Conservation (phyloP, 805 yeast species). For the Saitoella complicata region DNA sequence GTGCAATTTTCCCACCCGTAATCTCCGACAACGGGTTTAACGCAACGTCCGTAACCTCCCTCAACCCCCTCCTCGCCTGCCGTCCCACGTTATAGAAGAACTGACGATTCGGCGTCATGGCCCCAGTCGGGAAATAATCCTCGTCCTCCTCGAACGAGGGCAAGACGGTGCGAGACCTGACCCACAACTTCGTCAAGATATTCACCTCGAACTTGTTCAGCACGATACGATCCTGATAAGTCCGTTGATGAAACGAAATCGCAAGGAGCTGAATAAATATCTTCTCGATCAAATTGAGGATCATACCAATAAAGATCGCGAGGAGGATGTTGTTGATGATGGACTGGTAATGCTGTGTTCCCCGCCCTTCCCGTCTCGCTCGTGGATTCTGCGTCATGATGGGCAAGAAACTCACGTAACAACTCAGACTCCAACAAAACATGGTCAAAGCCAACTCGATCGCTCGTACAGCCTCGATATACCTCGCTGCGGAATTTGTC, state of each 20-base stretch:
- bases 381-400: not conserved
- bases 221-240: conserved; percentile 24
- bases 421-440: not conserved
- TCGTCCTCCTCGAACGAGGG: too few relatives aligned
- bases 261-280: conserved; percentile 24
- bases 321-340: conserved; percentile 20
- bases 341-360: too few relatives aligned
- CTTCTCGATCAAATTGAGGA: conserved; percentile 23
- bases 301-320: conserved; percentile 23
- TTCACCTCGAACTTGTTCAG: conserved; percentile 21
- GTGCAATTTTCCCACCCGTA: too few relatives aligned
- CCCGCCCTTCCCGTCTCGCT: too few relatives aligned
- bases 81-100: too few relatives aligned
- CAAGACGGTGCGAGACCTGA: too few relatives aligned
- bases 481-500: not conserved
- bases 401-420: not conserved
- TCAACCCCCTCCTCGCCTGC: too few relatives aligned
- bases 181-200: conserved; percentile 17
- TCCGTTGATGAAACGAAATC: conserved; percentile 25
- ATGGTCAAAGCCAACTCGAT: conserved; percentile 1
- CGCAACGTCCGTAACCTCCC: too few relatives aligned
- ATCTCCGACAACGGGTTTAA: too few relatives aligned
- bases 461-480: not conserved
- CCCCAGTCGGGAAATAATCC: too few relatives aligned
- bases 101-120: too few relatives aligned